Base-by-base conservation (phyloP, 345 rosid species). In the Populus nigra region DNA sequence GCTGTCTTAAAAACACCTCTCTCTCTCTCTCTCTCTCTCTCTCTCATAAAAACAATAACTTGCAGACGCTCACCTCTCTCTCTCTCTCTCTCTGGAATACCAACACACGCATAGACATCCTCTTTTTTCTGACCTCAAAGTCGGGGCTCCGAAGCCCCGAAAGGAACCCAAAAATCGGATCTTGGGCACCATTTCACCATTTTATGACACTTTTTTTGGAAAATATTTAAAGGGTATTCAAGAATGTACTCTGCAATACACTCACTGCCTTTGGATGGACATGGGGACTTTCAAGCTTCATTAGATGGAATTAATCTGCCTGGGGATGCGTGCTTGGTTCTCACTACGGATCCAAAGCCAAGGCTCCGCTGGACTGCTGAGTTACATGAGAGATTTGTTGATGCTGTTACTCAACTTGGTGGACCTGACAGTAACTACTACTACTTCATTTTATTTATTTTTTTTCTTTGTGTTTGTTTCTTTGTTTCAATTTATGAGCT, bases 301-400 rank as follows among this genome's bases (percentile, higher is more conserved):
- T 80, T 91, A 17, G 98, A 94, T 63, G 93, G 92, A 53, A 87
- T 90, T 35, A 89, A 87, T 82, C 81, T 90, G 61, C 88, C 91
- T 53, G 84, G 91, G 17, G 97, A 91, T 31, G 90, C 95, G 23
- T 93, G 98, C 76, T 78, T 94, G 80, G 95, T 91, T 65, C 83
- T 94, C 80, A 93, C 98, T 69, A 84, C 98, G 72, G 98, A 94
- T 87, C 97, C 98, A 12, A 94, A 93, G 81, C 98, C 98, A 69
- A 92, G 98, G 4, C 98, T 94, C 76, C 97, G 98, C 0, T 94
- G 98, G 98, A 93, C 98, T 13, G 82, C 94, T 11, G 98, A 94
- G 83, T 97, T 94, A 79, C 98, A 94, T 74, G 98, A 91, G 25
- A 86, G 98, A 82, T 94, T 94, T 80, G 85, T 94, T 23, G 98